These are phyloP conservation scores for Geotrichum restrictum DNA, from an alignment of 1,139 yeast genomes.

Conservation along the genomic window DNA sequence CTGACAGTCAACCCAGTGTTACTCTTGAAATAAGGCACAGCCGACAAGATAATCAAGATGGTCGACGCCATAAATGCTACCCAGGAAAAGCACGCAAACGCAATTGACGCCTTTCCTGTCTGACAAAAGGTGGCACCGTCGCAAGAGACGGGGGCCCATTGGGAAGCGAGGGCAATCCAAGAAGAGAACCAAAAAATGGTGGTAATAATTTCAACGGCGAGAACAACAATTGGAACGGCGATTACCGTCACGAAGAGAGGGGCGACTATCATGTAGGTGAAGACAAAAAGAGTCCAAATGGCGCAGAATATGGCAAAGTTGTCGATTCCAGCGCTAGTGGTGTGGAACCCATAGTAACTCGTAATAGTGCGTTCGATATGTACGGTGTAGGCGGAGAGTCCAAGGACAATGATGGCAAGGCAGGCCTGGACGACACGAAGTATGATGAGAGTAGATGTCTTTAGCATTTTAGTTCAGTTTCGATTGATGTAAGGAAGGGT, in stretches of 20 bases:
- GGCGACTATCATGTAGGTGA: slow-evolving; percentile 7
- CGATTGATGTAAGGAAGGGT: neutral
- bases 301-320: slow-evolving; percentile 22
- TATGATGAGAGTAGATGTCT: neutral
- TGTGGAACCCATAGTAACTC: slow-evolving; percentile 2
- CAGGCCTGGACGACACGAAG: slow-evolving; percentile 21
- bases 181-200: slow-evolving; percentile 24
- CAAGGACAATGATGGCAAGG: slow-evolving; percentile 23
- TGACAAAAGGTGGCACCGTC: slow-evolving; percentile 19
- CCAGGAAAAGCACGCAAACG: slow-evolving; percentile 24
- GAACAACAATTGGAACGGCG: slow-evolving; percentile 18
- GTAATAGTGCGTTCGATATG: neutral
- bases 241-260: neutral
- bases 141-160: slow-evolving; percentile 17
- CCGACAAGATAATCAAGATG: slow-evolving; percentile 3
- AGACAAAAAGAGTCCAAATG: slow-evolving; percentile 22
- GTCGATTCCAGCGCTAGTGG: slow-evolving; percentile 11
- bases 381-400: slow-evolving; percentile 20
- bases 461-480: neutral
- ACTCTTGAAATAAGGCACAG: slow-evolving; percentile 1
- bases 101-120: slow-evolving; percentile 25
- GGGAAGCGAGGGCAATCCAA: slow-evolving; percentile 23
- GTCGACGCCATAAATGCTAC: slow-evolving; percentile 15
- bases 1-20: neutral
- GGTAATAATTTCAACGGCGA: slow-evolving; percentile 21